Evolutionary conservation across 371 early-diverging fungal species (phyloP).

Genomic region (Saksenaea oblongispora): DNA sequence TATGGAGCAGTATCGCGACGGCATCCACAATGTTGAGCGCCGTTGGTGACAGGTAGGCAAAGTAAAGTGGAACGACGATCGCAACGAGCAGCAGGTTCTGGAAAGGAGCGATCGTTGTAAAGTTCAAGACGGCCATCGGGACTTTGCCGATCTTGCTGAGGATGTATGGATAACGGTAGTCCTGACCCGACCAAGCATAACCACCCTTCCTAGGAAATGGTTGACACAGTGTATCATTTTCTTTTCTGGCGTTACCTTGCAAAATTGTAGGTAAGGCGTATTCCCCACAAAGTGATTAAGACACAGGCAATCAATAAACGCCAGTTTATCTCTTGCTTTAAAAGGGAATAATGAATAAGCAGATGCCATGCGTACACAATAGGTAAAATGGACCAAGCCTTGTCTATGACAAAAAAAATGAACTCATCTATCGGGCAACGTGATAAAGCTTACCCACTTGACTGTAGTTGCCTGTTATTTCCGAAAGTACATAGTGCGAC

Average conservation of each 20-base stretch:
- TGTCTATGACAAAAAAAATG: conserved; percentile 41
- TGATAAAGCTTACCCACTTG: conserved; percentile 44
- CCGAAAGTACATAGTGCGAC: conserved; percentile 32
- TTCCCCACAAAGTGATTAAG: conserved; percentile 75
- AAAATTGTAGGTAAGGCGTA: conserved; percentile 81
- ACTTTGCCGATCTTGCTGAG: conserved; percentile 34
- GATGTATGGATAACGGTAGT: conserved; percentile 75
- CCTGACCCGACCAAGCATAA: conserved; percentile 70
- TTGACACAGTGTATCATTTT: not conserved
- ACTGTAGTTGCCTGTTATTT: conserved; percentile 44
- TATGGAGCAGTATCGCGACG: conserved; percentile 42
- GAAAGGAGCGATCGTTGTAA: conserved; percentile 72
- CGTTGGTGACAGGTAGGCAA: conserved; percentile 28
- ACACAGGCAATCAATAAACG: conserved; percentile 51
- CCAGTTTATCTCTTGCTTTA: conserved; percentile 30
- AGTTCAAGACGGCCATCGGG: conserved; percentile 72
- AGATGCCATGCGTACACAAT: conserved; percentile 60
- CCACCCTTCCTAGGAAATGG: conserved; percentile 68
- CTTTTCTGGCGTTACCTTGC: conserved; percentile 31
- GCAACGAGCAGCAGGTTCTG: conserved; percentile 72
- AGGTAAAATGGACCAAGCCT: conserved; percentile 76
- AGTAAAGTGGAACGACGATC: conserved; percentile 64
- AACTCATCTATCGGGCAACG: not conserved
- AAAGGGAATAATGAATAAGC: conserved; percentile 45
- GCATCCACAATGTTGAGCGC: conserved; percentile 47